These are phyloP conservation scores for Yarrowia yakushimensis DNA, from an alignment of 805 yeast genomes.

Conservation along the genomic window DNA sequence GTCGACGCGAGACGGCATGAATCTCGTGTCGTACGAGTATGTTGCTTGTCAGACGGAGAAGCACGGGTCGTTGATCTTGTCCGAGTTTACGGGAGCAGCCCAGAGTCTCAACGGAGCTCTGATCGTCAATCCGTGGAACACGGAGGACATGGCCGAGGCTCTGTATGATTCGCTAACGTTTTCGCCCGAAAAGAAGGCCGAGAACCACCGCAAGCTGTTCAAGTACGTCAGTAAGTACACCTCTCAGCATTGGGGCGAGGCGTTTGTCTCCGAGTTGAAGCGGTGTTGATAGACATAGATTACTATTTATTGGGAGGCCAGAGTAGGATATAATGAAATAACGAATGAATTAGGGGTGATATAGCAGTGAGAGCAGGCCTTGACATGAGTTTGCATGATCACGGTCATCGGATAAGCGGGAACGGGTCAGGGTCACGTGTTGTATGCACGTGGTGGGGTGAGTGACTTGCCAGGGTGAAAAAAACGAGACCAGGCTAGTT, in stretches of 20 bases:
- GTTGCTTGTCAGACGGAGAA: slow-evolving; percentile 89
- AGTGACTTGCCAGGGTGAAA: too few species aligned
- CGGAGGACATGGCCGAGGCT: slow-evolving; percentile 80
- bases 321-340: slow-evolving; percentile 29
- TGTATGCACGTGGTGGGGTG: slow-evolving; percentile 8
- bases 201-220: slow-evolving; percentile 80
- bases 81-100: slow-evolving; percentile 99
- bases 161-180: slow-evolving; percentile 82
- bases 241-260: slow-evolving; percentile 95
- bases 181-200: slow-evolving; percentile 72
- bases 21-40: slow-evolving; percentile 91
- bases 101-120: slow-evolving; percentile 93
- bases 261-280: slow-evolving; percentile 78
- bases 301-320: slow-evolving; percentile 17
- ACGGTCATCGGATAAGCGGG: not conserved
- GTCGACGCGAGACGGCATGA: slow-evolving; percentile 98
- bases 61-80: slow-evolving; percentile 80
- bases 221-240: slow-evolving; percentile 89
- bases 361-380: too few species aligned
- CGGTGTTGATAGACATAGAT: slow-evolving; percentile 26
- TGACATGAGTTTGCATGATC: not conserved
- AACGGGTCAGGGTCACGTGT: slow-evolving; percentile 1
- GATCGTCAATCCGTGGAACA: slow-evolving; percentile 97
- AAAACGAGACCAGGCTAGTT: too few species aligned
- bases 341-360: not conserved